phyloP scores from a whole-genome alignment of 2,329 filamentous ascomycete species.

The Orbilia javanica region DNA sequence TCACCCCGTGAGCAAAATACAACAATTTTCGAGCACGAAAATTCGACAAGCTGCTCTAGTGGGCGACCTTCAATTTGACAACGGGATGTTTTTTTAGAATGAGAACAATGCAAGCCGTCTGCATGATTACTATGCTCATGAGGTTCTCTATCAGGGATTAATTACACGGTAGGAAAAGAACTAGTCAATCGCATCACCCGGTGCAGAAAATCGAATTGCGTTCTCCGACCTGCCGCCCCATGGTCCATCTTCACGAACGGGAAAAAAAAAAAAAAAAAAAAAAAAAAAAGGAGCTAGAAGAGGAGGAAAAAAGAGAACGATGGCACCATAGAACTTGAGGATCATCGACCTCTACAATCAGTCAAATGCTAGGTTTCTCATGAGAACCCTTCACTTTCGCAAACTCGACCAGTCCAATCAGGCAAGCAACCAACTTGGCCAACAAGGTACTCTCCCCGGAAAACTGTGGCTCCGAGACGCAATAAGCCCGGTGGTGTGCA shows the following conservation, averaged over 20 bases:
- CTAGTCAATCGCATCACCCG: neutral
- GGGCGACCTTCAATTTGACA: neutral
- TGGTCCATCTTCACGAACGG: neutral
- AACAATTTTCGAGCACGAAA: neutral
- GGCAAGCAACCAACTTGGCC: conserved; percentile 7
- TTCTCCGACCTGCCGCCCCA: neutral
- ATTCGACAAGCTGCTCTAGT: neutral
- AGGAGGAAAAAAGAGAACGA: neutral
- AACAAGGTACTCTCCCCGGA: conserved; percentile 4
- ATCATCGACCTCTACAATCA: neutral
- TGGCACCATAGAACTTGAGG: neutral
- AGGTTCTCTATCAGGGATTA: neutral
- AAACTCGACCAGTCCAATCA: conserved; percentile 10
- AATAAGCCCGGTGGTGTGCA: conserved; percentile 7
- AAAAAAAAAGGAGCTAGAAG: neutral
- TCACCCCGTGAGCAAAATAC: conserved; percentile 39
- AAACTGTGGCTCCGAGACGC: neutral
- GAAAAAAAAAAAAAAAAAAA: neutral
- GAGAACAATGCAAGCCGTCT: neutral
- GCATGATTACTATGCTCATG: neutral
- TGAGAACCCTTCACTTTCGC: neutral
- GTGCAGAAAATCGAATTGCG: neutral
- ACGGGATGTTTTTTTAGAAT: neutral
- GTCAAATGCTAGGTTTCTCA: neutral
- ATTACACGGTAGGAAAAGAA: neutral